Conservation (phyloP, 2,329 filamentous ascomycete species). For the Fusarium falciforme region DNA sequence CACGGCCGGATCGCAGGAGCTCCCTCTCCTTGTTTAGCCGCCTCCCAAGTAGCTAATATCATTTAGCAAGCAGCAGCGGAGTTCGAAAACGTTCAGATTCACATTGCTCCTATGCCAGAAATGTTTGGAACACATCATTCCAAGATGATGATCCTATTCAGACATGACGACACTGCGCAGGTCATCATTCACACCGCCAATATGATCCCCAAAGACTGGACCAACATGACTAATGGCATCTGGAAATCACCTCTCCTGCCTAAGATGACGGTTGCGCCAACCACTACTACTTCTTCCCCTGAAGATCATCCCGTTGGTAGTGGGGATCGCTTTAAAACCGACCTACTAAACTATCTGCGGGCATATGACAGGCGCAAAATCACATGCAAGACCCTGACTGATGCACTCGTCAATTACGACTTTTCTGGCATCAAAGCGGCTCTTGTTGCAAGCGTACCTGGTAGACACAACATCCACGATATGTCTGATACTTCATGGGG, state of each 20-base stretch:
- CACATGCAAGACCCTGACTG: slow-evolving; percentile 65
- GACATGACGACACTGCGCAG: slow-evolving; percentile 81
- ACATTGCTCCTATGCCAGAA: slow-evolving; percentile 83
- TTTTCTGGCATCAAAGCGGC: slow-evolving; percentile 77
- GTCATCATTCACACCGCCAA: slow-evolving; percentile 91
- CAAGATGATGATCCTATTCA: slow-evolving; percentile 88
- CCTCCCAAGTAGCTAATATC: slow-evolving; percentile 15
- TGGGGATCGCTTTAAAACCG: slow-evolving; percentile 78
- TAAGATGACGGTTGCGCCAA: slow-evolving; percentile 43
- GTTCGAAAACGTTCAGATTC: slow-evolving; percentile 76
- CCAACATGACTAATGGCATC: slow-evolving; percentile 85
- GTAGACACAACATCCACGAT: slow-evolving; percentile 65
- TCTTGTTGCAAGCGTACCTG: slow-evolving; percentile 83
- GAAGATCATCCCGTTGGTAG: slow-evolving; percentile 57
- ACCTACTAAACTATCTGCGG: slow-evolving; percentile 77
- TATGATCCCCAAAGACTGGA: slow-evolving; percentile 90
- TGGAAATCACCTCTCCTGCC: slow-evolving; percentile 83
- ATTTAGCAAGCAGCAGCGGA: slow-evolving; percentile 68
- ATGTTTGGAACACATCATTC: slow-evolving; percentile 87
- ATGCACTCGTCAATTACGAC: slow-evolving; percentile 71
- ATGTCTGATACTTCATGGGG: slow-evolving; percentile 74
- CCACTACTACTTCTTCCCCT: not conserved
- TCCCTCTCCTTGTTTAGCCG: not conserved
- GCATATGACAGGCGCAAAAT: slow-evolving; percentile 72
- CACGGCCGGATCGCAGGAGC: not conserved